Evolutionary conservation across 768 basidiomycete genomes (phyloP).

Genomic region (Xerocomus potaroensis): DNA sequence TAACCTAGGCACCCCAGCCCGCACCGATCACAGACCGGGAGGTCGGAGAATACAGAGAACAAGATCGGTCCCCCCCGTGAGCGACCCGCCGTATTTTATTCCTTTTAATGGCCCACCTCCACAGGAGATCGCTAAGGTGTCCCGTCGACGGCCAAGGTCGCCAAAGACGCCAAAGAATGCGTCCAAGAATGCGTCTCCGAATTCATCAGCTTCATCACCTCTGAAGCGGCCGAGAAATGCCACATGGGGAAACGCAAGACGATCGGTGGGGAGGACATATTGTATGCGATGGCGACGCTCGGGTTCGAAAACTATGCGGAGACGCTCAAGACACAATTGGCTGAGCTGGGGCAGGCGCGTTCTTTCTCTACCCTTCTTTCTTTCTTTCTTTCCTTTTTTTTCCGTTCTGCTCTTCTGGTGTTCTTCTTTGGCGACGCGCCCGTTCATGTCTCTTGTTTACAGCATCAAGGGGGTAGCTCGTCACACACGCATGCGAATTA

Average conservation of each 20-base stretch:
- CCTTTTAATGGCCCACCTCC: no score
- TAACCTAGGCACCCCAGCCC: constrained; percentile 53
- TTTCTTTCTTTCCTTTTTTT: no score
- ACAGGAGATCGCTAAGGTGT: constrained; percentile 99
- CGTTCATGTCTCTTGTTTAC: neutral
- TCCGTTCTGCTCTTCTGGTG: neutral
- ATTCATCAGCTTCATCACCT: constrained; percentile 97
- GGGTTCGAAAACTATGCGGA: constrained; percentile 96
- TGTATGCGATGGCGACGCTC: constrained; percentile 88
- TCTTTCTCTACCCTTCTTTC: no score
- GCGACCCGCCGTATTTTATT: no score
- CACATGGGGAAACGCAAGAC: constrained; percentile 96
- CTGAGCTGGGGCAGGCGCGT: constrained; percentile 78
- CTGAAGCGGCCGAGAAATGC: constrained; percentile 94
- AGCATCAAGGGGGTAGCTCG: constrained; percentile 28
- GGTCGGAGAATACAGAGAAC: constrained; percentile 91
- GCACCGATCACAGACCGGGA: constrained; percentile 86
- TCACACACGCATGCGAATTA: constrained; percentile 1
- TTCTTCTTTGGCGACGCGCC: neutral
- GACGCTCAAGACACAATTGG: constrained; percentile 86
- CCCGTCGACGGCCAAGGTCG: constrained; percentile 89
- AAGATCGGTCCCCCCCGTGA: constrained; percentile 91
- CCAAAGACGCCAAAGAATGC: constrained; percentile 97
- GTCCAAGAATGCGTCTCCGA: constrained; percentile 98
- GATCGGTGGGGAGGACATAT: constrained; percentile 94